These are phyloP conservation scores for Apiosordaria backusii DNA, from an alignment of 495 filamentous ascomycete genomes.

Conservation along the genomic window DNA sequence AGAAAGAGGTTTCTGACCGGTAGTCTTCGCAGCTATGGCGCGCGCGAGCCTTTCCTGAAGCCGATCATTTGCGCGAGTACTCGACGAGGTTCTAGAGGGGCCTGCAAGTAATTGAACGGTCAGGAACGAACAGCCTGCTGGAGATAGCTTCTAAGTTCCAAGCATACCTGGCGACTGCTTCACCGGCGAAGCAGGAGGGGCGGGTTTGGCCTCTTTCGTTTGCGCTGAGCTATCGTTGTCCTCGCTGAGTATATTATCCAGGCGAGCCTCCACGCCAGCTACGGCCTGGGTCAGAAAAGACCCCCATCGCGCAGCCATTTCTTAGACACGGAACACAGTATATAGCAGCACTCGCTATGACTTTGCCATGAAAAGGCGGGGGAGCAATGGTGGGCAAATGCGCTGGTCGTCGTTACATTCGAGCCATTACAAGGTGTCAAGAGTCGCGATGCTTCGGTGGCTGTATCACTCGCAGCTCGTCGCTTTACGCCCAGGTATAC, in stretches of 20 bases:
- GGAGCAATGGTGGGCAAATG: background rate
- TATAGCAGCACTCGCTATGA: background rate
- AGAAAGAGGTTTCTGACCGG: conserved; percentile 24
- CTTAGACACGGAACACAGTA: background rate
- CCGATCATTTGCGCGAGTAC: conserved; percentile 62
- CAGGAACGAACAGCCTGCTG: conserved; percentile 9
- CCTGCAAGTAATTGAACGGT: conserved; percentile 25
- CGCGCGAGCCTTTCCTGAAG: conserved; percentile 82
- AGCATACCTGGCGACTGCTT: conserved; percentile 30
- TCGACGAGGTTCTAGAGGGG: conserved; percentile 51
- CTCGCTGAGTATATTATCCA: conserved; percentile 89
- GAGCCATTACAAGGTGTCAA: conserved; percentile 14
- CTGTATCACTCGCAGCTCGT: background rate
- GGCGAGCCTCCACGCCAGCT: conserved; percentile 85
- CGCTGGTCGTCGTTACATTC: conserved; percentile 5
- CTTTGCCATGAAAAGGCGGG: conserved; percentile 9
- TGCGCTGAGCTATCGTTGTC: conserved; percentile 48
- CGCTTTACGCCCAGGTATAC: background rate
- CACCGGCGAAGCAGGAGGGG: conserved; percentile 28
- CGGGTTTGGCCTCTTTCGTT: conserved; percentile 29
- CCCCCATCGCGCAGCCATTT: conserved; percentile 57
- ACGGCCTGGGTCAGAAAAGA: conserved; percentile 89
- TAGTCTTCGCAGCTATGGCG: conserved; percentile 48
- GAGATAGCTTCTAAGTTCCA: background rate
- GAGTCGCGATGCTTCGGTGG: background rate